phyloP scores from a whole-genome alignment of 1,284 basidiomycete genomes.

The Pulveroboletus sp. region DNA sequence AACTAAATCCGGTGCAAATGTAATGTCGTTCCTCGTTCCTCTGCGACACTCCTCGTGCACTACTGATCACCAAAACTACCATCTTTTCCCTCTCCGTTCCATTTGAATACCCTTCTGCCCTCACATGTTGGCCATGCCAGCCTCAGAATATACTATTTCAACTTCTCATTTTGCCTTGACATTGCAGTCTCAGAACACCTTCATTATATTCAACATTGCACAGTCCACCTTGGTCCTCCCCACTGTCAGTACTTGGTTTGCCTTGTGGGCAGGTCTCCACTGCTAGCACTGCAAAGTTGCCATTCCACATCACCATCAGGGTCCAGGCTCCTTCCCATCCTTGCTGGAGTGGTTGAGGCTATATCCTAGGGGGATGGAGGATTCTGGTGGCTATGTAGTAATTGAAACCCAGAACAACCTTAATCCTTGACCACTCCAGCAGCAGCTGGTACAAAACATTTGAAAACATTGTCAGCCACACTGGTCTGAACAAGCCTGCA shows the following conservation, averaged over 20 bases:
- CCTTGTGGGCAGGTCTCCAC: slow-evolving; percentile 48
- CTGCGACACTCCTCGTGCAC: slow-evolving; percentile 42
- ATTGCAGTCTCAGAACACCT: slow-evolving; percentile 49
- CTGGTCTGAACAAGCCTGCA: too few relatives aligned
- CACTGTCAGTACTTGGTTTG: slow-evolving; percentile 62
- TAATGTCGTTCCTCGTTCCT: slow-evolving; percentile 40
- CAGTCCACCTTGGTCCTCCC: slow-evolving; percentile 36
- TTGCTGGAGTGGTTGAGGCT: too few relatives aligned
- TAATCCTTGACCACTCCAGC: neutral
- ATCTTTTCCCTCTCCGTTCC: slow-evolving; percentile 57
- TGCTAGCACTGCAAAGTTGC: neutral
- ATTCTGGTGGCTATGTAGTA: too few relatives aligned
- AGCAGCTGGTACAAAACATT: neutral
- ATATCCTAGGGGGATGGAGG: too few relatives aligned
- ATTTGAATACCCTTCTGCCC: too few relatives aligned
- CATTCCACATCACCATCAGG: slow-evolving; percentile 32
- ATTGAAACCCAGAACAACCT: neutral
- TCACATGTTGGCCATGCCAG: slow-evolving; percentile 53
- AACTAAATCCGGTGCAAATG: slow-evolving; percentile 9
- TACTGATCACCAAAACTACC: slow-evolving; percentile 51
- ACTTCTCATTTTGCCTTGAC: slow-evolving; percentile 33
- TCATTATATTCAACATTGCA: slow-evolving; percentile 52
- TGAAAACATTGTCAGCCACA: neutral
- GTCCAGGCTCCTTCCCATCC: slow-evolving; percentile 21
- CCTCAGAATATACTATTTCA: slow-evolving; percentile 8